Evolutionary conservation across 2,329 filamentous ascomycete genomes (phyloP), one percentile per base, ranked within the genome.

Genomic region (Penicillium fuscoglaucum): DNA sequence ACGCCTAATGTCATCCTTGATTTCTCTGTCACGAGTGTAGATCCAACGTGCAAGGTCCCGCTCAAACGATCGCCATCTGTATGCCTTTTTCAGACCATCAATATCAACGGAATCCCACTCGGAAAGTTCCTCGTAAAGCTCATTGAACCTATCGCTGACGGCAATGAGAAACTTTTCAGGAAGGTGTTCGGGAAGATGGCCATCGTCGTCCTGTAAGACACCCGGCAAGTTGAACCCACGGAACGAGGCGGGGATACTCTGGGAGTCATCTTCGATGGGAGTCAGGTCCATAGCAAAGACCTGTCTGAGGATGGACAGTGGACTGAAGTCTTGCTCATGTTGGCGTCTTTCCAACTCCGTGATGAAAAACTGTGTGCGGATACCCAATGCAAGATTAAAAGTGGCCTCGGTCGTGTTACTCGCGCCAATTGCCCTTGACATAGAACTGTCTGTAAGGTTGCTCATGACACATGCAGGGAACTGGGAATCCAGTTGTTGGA

Each of bases 341-440:
- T 72, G 61, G 8, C 71, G 68, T 10, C 67, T 68, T 41, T 74
- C 68, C 4, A 83, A 66, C 6, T 74, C 68, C n/a, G 74, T 61
- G 41, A 85, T 80, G n/a, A 80, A 72, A 12, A 78, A 73, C 61
- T 87, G 84, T 2, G 83, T 85, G 2, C 83, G 79, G 24, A 87
- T 74, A 7, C 83, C 80, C 7, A 86, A 68, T 1, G 77, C 81
- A 24, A 85, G 62, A 4, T 78, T 66, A 55, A 84, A 80, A 0
- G 80, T 83, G 19, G 44, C 77, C 62, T 52, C 76, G 49, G 13
- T 59, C 7, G 83, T 61, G 2, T 57, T 61, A 61, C 79, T 83
- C 6, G 74, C 69, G 6, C 78, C 80, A 37, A 60, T 19, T 12
- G 50, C 52, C 21, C 52, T 50, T 10, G 53, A 29, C 7, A 57